Conservation (phyloP, 768 basidiomycete genomes). For the Dendrothele bispora region DNA sequence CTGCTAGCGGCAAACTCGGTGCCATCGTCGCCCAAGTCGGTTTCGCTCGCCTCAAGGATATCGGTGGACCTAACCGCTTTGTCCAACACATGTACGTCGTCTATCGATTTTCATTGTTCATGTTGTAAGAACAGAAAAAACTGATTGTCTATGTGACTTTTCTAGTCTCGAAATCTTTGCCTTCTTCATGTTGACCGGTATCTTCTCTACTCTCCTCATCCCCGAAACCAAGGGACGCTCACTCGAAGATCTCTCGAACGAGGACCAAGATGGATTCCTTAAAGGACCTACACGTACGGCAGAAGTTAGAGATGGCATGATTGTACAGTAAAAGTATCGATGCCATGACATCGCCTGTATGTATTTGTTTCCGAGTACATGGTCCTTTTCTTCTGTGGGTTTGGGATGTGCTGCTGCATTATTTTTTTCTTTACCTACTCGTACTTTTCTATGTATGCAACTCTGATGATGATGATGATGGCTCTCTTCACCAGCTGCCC, state of each 20-base stretch:
- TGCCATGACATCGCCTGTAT: too few relatives aligned
- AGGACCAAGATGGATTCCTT: conserved; percentile 65
- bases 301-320: too few relatives aligned
- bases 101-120: not conserved
- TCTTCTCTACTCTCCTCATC: conserved; percentile 77
- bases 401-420: too few relatives aligned
- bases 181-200: conserved; percentile 83
- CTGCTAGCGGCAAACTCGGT: conserved; percentile 81
- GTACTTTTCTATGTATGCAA: too few relatives aligned
- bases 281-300: conserved; percentile 6
- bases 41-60: conserved; percentile 67
- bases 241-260: conserved; percentile 75
- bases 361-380: too few relatives aligned
- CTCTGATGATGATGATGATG: too few relatives aligned
- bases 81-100: conserved; percentile 68
- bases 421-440: too few relatives aligned
- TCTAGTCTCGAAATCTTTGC: conserved; percentile 76
- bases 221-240: conserved; percentile 73
- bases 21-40: conserved; percentile 82
- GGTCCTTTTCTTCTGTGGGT: too few relatives aligned
- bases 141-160: not conserved
- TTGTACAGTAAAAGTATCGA: too few relatives aligned
- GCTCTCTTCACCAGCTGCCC: too few relatives aligned
- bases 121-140: not conserved
- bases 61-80: conserved; percentile 61